phyloP scores from a whole-genome alignment of 331 rosid genomes.

The Stylosanthes scabra region DNA sequence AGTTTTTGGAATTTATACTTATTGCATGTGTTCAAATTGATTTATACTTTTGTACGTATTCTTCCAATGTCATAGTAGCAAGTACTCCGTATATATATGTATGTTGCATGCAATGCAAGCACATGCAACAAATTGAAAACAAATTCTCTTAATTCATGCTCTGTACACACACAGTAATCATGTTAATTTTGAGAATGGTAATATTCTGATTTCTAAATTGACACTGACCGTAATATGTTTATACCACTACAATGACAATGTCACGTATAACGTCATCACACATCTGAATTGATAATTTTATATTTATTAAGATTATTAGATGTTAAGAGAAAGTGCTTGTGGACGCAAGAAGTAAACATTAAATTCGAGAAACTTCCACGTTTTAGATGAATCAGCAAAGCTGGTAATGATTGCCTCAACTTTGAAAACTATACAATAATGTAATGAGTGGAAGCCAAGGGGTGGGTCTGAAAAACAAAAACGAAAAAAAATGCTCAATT shows the following conservation, averaged over 20 bases:
- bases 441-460: slow-evolving; percentile 11
- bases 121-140: neutral
- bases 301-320: neutral
- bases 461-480: no score
- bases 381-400: slow-evolving; percentile 22
- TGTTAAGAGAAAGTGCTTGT: slow-evolving; percentile 27
- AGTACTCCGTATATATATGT: no score
- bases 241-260: neutral
- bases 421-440: no score
- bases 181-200: no score
- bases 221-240: no score
- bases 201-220: no score
- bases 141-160: neutral
- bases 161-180: neutral
- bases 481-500: no score
- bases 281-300: neutral
- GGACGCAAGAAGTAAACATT: slow-evolving; percentile 24
- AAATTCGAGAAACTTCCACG: slow-evolving; percentile 37
- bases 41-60: neutral
- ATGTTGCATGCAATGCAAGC: neutral
- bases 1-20: no score
- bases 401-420: no score
- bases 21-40: no score
- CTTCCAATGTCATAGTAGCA: neutral
- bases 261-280: slow-evolving; percentile 12